Evolutionary conservation across 805 yeast species (phyloP).

Genomic region (Grigorovia jiainica): DNA sequence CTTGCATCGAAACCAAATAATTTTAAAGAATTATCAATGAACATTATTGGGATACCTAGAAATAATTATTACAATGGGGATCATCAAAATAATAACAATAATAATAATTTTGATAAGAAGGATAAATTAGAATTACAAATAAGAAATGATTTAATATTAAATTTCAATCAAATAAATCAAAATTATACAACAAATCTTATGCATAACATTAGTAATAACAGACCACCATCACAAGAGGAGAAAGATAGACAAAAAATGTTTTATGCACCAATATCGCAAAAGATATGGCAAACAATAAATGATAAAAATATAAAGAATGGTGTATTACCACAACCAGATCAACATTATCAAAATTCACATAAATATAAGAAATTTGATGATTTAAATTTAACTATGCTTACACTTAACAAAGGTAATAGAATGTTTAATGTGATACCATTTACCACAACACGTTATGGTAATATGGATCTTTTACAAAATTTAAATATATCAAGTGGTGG

Average conservation of each 20-base stretch:
- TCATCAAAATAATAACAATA: not conserved
- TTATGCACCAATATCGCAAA: too few species aligned
- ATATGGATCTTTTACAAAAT: not conserved
- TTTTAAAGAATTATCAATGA: too few species aligned
- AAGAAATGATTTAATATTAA: not conserved
- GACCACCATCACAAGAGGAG: not conserved
- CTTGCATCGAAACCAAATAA: too few species aligned
- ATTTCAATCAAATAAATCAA: not conserved
- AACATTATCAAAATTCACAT: not conserved
- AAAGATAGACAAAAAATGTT: not conserved
- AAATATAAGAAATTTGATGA: not conserved
- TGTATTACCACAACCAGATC: not conserved
- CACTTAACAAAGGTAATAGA: not conserved
- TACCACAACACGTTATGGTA: not conserved
- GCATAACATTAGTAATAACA: not conserved
- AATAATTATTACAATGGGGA: not conserved
- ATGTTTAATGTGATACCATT: not conserved
- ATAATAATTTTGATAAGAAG: not conserved
- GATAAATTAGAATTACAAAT: not conserved
- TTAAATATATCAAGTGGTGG: not conserved
- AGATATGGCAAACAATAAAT: not conserved
- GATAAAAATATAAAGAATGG: not conserved
- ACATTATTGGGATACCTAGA: not conserved
- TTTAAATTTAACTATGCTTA: not conserved
- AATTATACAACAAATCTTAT: too few species aligned